Evolutionary conservation across 1,284 basidiomycete genomes (phyloP).

Genomic region (Ganoderma meredithae): DNA sequence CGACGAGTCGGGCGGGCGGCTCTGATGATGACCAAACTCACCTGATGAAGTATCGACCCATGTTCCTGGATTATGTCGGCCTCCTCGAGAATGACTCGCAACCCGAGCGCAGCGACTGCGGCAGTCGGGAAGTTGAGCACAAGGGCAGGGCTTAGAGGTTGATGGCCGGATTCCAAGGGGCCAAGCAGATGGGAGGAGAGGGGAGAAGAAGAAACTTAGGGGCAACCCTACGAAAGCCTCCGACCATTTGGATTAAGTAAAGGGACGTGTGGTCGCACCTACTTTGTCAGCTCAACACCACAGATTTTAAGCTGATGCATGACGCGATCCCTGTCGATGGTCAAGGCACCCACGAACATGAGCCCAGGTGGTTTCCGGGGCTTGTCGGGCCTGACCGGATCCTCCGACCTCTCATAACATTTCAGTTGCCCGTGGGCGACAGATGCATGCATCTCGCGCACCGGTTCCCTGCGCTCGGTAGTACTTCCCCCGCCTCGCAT

Average conservation of each 20-base stretch:
- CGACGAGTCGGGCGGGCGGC: slow-evolving; percentile 5
- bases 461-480: not conserved
- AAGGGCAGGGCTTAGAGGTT: not conserved
- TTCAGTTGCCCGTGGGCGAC: not conserved
- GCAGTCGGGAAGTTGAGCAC: not conserved
- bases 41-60: slow-evolving; percentile 18
- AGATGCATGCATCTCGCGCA: not conserved
- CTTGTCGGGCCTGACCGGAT: not conserved
- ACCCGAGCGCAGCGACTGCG: slow-evolving; percentile 1
- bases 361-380: not conserved
- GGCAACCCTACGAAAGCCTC: not conserved
- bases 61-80: slow-evolving; percentile 9
- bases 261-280: not conserved
- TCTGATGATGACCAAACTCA: slow-evolving; percentile 13
- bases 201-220: slow-evolving; percentile 2
- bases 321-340: not conserved
- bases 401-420: not conserved
- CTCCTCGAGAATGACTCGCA: not conserved
- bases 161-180: not conserved
- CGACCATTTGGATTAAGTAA: not conserved
- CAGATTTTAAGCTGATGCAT: not conserved
- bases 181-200: slow-evolving; percentile 3
- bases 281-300: slow-evolving; percentile 3
- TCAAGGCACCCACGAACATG: slow-evolving; percentile 3
- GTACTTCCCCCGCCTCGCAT: not conserved